A percentile compares a stretch with the other conserved stretches of the same genome.
phyloP scores from a whole-genome alignment of 176 grass and related monocot species.

The Tillandsia leiboldiana region DNA sequence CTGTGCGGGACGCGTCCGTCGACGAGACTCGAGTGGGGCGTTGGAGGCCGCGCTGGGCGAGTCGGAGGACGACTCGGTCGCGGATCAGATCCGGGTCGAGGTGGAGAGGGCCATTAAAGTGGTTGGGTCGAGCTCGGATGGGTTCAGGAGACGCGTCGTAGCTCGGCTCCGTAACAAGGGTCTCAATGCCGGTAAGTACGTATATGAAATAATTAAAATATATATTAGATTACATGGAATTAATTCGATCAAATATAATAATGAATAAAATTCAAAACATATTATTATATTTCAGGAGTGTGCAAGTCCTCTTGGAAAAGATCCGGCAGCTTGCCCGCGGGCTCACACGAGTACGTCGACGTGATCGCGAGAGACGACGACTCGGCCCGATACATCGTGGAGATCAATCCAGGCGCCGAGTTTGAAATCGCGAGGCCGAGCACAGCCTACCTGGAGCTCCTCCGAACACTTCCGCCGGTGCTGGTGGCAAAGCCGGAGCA shows the following conservation, averaged over 20 bases:
- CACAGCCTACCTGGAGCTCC: constrained; percentile 31
- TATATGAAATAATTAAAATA: not conserved
- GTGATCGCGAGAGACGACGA: constrained; percentile 2
- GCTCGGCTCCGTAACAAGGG: constrained; percentile 33
- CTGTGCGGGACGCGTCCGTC: not conserved
- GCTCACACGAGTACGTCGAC: constrained; percentile 55
- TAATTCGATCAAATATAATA: not conserved
- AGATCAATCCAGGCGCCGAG: constrained; percentile 40
- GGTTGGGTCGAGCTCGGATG: constrained; percentile 5
- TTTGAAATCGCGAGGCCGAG: constrained; percentile 76
- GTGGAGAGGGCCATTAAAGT: constrained; percentile 39
- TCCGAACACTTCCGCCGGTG: constrained; percentile 32
- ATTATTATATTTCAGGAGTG: constrained; percentile 29
- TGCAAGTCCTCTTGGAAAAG: constrained; percentile 61
- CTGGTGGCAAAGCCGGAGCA: constrained; percentile 36
- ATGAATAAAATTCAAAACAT: not conserved
- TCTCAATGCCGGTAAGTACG: constrained; percentile 44
- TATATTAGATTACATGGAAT: not conserved
- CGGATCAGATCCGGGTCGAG: constrained; percentile 32
- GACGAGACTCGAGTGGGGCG: constrained; percentile 17
- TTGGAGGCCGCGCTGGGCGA: constrained; percentile 28
- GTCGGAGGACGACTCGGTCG: constrained; percentile 28
- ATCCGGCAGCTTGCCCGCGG: constrained; percentile 20
- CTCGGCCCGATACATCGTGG: constrained; percentile 49
- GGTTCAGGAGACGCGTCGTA: constrained; percentile 23